Evolutionary conservation across 2,329 filamentous ascomycete genomes (phyloP).

Genomic region (Tothia fuscella): DNA sequence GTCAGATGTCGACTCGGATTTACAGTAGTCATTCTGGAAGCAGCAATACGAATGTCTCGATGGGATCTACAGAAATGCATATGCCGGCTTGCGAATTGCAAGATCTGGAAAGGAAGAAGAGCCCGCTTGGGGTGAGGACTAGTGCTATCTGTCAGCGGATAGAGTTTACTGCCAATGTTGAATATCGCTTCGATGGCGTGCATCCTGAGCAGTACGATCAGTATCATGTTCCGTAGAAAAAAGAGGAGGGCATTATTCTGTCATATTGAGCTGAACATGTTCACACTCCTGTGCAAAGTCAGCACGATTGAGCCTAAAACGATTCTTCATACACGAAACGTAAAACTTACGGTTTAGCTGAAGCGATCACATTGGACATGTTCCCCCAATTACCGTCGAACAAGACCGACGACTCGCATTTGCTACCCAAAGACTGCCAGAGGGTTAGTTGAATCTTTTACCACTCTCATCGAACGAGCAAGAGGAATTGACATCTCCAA

Average conservation of each 20-base stretch:
- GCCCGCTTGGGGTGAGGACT: not conserved
- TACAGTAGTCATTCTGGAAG: too few relatives aligned
- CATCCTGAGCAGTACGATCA: not conserved
- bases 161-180: not conserved
- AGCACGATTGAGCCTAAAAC: not conserved
- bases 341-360: conserved; percentile 3
- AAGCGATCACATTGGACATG: not conserved
- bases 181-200: not conserved
- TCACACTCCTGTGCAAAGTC: conserved; percentile 1
- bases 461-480: not conserved
- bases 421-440: conserved; percentile 2
- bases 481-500: not conserved
- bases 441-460: not conserved
- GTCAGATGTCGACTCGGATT: too few relatives aligned
- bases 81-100: too few relatives aligned
- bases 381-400: not conserved
- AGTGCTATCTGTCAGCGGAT: not conserved
- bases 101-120: not conserved
- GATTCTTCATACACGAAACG: not conserved
- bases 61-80: too few relatives aligned
- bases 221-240: not conserved
- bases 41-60: too few relatives aligned
- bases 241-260: not conserved
- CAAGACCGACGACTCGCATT: conserved; percentile 4
- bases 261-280: conserved; percentile 3